Conservation (phyloP, 163 green algal species). For the Scenedesmus sp. region DNA sequence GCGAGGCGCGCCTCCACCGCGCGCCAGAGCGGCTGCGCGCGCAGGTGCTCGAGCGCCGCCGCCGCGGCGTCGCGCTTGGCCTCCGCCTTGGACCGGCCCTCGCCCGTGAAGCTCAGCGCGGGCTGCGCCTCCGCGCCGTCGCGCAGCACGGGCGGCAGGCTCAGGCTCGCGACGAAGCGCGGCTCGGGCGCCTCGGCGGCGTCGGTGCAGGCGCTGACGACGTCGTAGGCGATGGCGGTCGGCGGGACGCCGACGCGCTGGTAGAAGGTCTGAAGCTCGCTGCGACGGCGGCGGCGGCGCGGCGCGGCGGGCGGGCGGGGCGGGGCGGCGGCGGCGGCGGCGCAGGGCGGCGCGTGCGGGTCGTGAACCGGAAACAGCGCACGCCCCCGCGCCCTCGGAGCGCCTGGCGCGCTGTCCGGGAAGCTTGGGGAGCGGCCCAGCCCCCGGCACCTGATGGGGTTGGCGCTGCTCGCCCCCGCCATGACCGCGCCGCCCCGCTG, state of each 20-base stretch:
- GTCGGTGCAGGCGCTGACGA: slow-evolving; percentile 6
- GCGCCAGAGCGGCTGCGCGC: slow-evolving; percentile 18
- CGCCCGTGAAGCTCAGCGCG: slow-evolving; percentile 7
- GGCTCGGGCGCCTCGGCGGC: neutral
- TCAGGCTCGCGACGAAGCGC: slow-evolving; percentile 18
- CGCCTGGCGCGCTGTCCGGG: no score
- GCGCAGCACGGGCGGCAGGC: neutral
- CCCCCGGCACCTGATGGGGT: no score
- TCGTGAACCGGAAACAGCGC: no score
- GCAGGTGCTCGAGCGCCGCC: slow-evolving; percentile 19
- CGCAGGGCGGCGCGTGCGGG: no score
- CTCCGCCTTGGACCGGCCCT: slow-evolving; percentile 16
- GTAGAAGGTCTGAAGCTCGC: slow-evolving; percentile 22
- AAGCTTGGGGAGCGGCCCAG: no score
- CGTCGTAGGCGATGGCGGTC: neutral
- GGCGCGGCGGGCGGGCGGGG: no score
- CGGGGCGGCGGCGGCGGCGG: no score
- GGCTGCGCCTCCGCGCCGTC: neutral
- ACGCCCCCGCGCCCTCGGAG: no score
- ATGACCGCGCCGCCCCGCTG: no score
- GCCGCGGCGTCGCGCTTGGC: slow-evolving; percentile 33
- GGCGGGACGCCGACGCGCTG: neutral
- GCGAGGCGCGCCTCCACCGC: neutral
- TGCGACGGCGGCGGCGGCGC: no score
- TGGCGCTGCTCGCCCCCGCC: no score